phyloP scores from a whole-genome alignment of 768 basidiomycete species.

The Rhodosporidiobolus sp. region DNA sequence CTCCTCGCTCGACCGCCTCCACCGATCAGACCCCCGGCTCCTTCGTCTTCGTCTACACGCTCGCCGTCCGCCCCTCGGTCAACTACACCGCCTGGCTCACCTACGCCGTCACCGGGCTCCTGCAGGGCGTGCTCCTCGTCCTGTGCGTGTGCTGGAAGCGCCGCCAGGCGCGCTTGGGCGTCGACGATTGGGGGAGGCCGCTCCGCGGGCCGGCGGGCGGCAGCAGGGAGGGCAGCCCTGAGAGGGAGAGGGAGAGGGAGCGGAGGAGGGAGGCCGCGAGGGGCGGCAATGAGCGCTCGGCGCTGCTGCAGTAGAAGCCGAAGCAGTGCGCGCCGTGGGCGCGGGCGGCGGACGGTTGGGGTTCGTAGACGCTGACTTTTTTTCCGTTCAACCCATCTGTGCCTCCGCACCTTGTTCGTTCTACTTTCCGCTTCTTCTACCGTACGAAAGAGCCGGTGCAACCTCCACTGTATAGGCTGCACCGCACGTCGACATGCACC shows the following conservation, averaged over 20 bases:
- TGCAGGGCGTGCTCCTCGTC: conserved; percentile 74
- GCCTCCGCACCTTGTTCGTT: too few species aligned
- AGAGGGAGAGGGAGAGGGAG: background rate
- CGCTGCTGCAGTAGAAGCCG: too few species aligned
- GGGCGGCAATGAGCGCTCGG: too few species aligned
- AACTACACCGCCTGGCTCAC: conserved; percentile 51
- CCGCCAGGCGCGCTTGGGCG: conserved; percentile 66
- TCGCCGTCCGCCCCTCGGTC: conserved; percentile 48
- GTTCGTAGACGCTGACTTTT: too few species aligned
- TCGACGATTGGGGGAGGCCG: conserved; percentile 81
- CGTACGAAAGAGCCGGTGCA: too few species aligned
- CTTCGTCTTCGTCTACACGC: conserved; percentile 46
- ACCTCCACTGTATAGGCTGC: too few species aligned
- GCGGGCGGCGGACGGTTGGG: too few species aligned
- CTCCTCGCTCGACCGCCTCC: background rate
- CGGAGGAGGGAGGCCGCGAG: background rate
- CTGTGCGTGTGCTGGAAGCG: conserved; percentile 85
- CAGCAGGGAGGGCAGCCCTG: background rate
- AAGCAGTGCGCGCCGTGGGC: too few species aligned
- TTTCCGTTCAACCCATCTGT: too few species aligned
- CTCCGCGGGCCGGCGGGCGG: background rate
- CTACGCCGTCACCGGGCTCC: conserved; percentile 59
- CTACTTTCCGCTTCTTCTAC: too few species aligned
- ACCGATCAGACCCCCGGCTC: conserved; percentile 37
- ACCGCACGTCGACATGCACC: too few species aligned